Evolutionary conservation across 1,284 basidiomycete species (phyloP).

Genomic region (Flammula alnicola): DNA sequence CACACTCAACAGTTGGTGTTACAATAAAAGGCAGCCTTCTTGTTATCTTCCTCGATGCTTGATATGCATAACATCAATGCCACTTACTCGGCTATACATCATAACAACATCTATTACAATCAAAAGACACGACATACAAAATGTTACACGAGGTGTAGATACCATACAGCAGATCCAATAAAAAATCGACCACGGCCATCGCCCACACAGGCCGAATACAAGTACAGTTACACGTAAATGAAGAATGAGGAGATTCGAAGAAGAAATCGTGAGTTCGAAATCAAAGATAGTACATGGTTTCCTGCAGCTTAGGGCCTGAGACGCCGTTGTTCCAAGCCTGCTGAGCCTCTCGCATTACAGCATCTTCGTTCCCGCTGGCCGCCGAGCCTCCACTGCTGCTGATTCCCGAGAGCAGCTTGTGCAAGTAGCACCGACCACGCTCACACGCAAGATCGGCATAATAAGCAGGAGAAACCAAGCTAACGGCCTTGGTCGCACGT

Average conservation of each 20-base stretch:
- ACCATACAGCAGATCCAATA: no score
- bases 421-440: constrained; percentile 75
- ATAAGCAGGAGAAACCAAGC: constrained; percentile 77
- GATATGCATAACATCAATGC: no score
- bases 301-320: constrained; percentile 47
- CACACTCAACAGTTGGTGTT: no score
- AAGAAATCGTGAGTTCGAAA: not conserved
- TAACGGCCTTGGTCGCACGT: constrained; percentile 81
- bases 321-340: constrained; percentile 64
- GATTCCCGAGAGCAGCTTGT: constrained; percentile 64
- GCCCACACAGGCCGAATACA: not conserved
- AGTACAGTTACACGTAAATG: not conserved
- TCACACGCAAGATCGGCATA: constrained; percentile 81
- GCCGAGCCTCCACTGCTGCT: constrained; percentile 41
- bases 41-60: no score
- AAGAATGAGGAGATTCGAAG: not conserved
- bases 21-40: no score
- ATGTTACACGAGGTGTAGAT: no score
- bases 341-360: constrained; percentile 55
- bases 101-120: no score
- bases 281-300: constrained; percentile 77
- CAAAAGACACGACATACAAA: no score
- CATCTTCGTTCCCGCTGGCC: constrained; percentile 50
- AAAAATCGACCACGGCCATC: no score
- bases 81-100: no score